phyloP scores from a whole-genome alignment of 2,329 filamentous ascomycete species.

The Pseudocercospora crystallina region DNA sequence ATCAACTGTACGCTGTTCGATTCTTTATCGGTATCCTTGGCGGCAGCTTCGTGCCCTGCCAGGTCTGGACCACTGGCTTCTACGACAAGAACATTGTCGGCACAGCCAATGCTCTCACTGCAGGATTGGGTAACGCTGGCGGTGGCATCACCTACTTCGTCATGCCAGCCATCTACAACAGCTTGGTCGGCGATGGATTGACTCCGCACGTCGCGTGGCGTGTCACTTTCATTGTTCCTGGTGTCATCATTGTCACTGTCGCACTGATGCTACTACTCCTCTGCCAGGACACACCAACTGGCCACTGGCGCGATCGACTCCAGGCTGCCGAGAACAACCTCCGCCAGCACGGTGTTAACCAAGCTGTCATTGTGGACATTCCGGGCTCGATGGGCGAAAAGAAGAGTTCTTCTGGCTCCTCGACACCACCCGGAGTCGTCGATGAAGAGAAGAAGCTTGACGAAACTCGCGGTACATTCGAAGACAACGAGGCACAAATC shows the following conservation, averaged over 20 bases:
- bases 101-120: conserved; percentile 81
- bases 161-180: conserved; percentile 77
- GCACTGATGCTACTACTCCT: conserved; percentile 17
- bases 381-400: conserved; percentile 52
- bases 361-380: conserved; percentile 50
- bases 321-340: conserved; percentile 57
- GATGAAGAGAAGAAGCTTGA: conserved; percentile 42
- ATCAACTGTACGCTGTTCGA: conserved; percentile 68
- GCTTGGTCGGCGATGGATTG: conserved; percentile 22
- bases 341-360: conserved; percentile 44
- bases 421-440: conserved; percentile 34
- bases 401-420: conserved; percentile 22
- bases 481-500: conserved; percentile 43
- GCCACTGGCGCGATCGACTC: conserved; percentile 73
- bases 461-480: conserved; percentile 39
- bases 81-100: conserved; percentile 92
- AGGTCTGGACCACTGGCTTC: conserved; percentile 90
- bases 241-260: conserved; percentile 18
- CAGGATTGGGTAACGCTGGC: conserved; percentile 81
- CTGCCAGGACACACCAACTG: conserved; percentile 76
- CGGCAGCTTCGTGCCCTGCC: conserved; percentile 78
- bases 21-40: conserved; percentile 82
- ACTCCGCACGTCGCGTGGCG: conserved; percentile 71
- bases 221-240: conserved; percentile 79
- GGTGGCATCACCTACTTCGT: conserved; percentile 91